Base-by-base conservation (phyloP, 2,329 filamentous ascomycete species). In the Aspergillus pseudoviridinutans region DNA sequence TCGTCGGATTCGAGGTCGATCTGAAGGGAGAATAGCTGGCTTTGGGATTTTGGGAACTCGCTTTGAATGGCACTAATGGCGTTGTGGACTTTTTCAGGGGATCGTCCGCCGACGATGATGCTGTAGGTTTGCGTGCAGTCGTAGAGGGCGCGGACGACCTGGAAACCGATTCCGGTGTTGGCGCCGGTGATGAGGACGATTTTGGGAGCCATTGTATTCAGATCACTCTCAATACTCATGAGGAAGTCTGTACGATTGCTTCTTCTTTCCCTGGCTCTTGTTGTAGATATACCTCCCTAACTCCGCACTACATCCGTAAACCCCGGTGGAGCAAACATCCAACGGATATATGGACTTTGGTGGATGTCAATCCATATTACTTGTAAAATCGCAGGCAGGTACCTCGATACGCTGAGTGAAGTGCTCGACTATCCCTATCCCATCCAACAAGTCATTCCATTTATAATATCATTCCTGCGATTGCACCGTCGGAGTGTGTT, bases 131-230 rank as follows among this genome's bases (percentile, higher is more conserved):
- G 72, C 0, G 67, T 29, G 0, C 84, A 83, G 10, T 71, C 61
- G 49, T 78, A 73, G 0, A 88, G 72, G 1, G 82, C 79, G 59
- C 81, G 84, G 51, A 86, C 79, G 7, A 76, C 78, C 61, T 87
- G 80, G 41, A 79, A 81, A 2, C 86, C 86, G 22, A 88, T 78
- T 17, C 85, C 85, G 0, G 80, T 85, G 63, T 86, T 87, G 58
- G 77, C 84, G 38, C 85, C 85, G 1, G 85, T 87, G 60, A 87
- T 79, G 47, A 87, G 69, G n/a, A 86, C 68, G 58, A 83, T 73
- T 38, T 46, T 46, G 42, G n/a, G 3, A 12, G 20, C 6, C 42
- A 46, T 24, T 10, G 20, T 46, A 38, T 35, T 38, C 14, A 17
- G 32, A 3, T 17, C 5, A 17, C 2, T 38, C 2, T 7, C 14